These are phyloP conservation scores for Aureobasidium sp. DNA, from an alignment of 2,329 filamentous ascomycete species.

Conservation along the genomic window DNA sequence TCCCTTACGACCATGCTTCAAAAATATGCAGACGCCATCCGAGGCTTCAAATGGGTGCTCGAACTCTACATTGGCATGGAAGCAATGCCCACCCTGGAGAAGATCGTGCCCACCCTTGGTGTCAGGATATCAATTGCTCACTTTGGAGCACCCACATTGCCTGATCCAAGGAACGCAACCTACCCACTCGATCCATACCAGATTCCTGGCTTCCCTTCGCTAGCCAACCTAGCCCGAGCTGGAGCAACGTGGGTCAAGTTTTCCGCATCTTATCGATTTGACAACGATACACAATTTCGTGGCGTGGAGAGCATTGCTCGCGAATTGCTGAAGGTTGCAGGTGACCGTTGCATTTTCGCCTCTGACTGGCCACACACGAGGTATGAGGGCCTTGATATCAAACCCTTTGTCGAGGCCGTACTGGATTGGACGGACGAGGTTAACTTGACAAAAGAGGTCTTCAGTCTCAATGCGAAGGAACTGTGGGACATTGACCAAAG, in stretches of 20 bases:
- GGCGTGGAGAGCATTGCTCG: constrained; percentile 38
- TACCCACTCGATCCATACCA: constrained; percentile 27
- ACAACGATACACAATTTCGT: constrained; percentile 35
- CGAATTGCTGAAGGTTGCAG: constrained; percentile 40
- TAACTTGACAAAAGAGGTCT: constrained; percentile 38
- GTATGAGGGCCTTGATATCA: constrained; percentile 48
- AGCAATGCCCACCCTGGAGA: constrained; percentile 41
- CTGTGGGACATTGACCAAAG: constrained; percentile 30
- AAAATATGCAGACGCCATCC: constrained; percentile 43
- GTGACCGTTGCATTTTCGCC: constrained; percentile 46
- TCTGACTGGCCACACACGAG: constrained; percentile 59
- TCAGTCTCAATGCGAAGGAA: constrained; percentile 48
- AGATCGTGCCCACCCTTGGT: constrained; percentile 38
- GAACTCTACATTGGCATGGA: constrained; percentile 50
- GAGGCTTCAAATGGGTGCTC: constrained; percentile 46
- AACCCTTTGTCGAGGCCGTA: constrained; percentile 45
- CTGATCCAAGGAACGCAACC: constrained; percentile 22
- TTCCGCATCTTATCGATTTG: constrained; percentile 50
- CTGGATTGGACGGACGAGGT: constrained; percentile 45
- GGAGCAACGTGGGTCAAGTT: constrained; percentile 49
- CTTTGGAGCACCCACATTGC: constrained; percentile 35
- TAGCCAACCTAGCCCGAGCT: constrained; percentile 38
- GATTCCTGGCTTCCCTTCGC: constrained; percentile 41
- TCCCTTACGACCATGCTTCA: constrained; percentile 37
- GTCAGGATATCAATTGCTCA: constrained; percentile 52